phyloP scores from a whole-genome alignment of 2,329 filamentous ascomycete genomes.

The Graphiopsis chlorocephala region DNA sequence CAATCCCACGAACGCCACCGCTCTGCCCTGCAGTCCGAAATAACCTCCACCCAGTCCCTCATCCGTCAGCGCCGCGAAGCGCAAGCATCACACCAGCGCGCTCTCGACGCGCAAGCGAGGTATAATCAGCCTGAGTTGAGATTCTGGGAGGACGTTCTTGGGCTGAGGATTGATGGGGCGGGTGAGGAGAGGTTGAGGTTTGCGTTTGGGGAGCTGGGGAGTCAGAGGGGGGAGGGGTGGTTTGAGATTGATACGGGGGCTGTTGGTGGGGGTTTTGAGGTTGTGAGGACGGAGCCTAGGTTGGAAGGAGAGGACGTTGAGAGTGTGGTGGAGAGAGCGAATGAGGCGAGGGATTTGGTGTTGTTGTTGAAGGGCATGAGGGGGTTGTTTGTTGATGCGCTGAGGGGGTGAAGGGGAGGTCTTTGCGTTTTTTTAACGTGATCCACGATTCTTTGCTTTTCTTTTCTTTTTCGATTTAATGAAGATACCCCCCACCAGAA shows the following conservation, averaged over 20 bases:
- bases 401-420: conserved; percentile 39
- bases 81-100: conserved; percentile 67
- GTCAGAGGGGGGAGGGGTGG: conserved; percentile 87
- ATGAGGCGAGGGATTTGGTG: conserved; percentile 73
- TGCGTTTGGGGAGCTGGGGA: conserved; percentile 80
- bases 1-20: conserved; percentile 55
- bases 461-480: neutral
- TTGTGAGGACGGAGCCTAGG: conserved; percentile 77
- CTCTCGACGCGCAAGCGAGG: conserved; percentile 77
- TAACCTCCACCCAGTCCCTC: conserved; percentile 64
- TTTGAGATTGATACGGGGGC: conserved; percentile 84
- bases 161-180: conserved; percentile 83
- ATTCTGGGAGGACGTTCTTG: conserved; percentile 92
- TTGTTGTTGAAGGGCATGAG: conserved; percentile 78
- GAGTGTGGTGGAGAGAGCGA: conserved; percentile 71
- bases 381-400: conserved; percentile 63
- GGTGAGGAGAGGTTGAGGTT: conserved; percentile 74
- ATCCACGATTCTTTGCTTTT: neutral
- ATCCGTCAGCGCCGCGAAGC: conserved; percentile 70
- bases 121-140: conserved; percentile 91
- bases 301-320: conserved; percentile 76
- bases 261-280: conserved; percentile 81
- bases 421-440: neutral
- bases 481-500: conserved; percentile 1
- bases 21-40: conserved; percentile 56